Base-by-base conservation (phyloP, 2,329 filamentous ascomycete species). In the Apiospora marii region DNA sequence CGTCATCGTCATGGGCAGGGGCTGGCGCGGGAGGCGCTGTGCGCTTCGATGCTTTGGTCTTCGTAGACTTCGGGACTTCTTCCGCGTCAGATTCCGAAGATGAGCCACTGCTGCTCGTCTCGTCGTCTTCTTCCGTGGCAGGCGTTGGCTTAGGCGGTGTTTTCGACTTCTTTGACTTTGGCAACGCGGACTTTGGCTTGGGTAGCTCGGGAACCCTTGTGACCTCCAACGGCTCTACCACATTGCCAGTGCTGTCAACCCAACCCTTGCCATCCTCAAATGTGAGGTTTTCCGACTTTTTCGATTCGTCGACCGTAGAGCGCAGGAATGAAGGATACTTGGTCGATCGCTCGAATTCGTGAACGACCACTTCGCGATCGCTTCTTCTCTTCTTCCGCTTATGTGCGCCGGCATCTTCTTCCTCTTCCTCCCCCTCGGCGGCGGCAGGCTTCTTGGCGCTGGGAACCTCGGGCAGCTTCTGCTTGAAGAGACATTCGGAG, bases 181-280 rank as follows among this genome's bases (percentile, higher is more conserved):
- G 53, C 53, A 34, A 61, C 49, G 37, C 74, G 58, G 34, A 41
- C 37, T 77, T 74, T 27, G 74, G 72, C 67, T 80, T 81, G 12
- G 77, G 77, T 19, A 77, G 74, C 3, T 75, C 76, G 12, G 77
- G 76, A 4, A 75, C 78, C 67, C 78, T 83, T 70, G 82, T 86
- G 44, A 78, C 80, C 74, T 84, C 86, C 48, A 85, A 85, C 12
- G 82, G 82, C 81, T 97, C 93, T 2, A 97, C 89, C 1, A 98
- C 84, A 71, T 92, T 90, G 7, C 95, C 95, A 22, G 92, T 86
- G 74, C 91, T 89, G 77, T 98, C 92, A 0, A 98, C 88, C 96
- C 96, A 98, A 1, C 96, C 96, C 78, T 93, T 92, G 30, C 93
- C 95, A 71, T 98, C 92, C 53, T 96, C 89, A 80, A 92, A 98